Evolutionary conservation across 805 yeast species (phyloP), one percentile per base, ranked within the genome.

Genomic region (Cyberlindnera xylosilytica): DNA sequence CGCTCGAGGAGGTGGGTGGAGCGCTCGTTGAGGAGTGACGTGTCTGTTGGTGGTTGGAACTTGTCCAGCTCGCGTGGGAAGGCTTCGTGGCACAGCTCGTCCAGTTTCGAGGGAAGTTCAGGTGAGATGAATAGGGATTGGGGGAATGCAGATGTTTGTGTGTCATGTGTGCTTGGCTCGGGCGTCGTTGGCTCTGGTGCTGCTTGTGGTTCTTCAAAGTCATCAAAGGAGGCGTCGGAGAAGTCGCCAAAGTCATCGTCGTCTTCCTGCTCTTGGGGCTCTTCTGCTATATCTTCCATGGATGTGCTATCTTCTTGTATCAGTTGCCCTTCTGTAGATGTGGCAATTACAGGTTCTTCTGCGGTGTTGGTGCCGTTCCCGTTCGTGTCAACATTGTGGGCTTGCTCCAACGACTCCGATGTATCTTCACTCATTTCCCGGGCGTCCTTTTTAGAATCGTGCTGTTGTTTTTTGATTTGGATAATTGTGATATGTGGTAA

Each of bases 1-100:
- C 72, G 72, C 17, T 63, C 61, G 63, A 75, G 72, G 10, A 78
- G 62, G 27, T 64, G 63, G 10, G 52, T 43, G 1, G 77, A 67
- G 18, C 74, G 45, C 11, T 64, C 70, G 26, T 54, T 59, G 15
- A 60, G 49, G 1, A 60, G 42, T 4, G 47, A 40, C 2, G 50
- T 32, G 17, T 48, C 37, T 6, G 36, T 17, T 19, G 53, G 52
- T 6, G 39, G 22, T 4, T 26, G 34, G n/a, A 41, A 45, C 15
- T 20, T 22, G 6, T 38, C 46, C 7, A 39, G 27, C 12, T 34
- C 30, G 4, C 31, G 41, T 4, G 55, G 51, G 30, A 47, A 49
- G 18, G 54, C 49, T 19, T 27, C 17, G 8, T 31, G 23, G 8
- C 40, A 26, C 2, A 52, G 38, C 23, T 41, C 42, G 18, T 41